These are phyloP conservation scores for Fragaria iinumae DNA, from an alignment of 306 rosid species.

Conservation along the genomic window DNA sequence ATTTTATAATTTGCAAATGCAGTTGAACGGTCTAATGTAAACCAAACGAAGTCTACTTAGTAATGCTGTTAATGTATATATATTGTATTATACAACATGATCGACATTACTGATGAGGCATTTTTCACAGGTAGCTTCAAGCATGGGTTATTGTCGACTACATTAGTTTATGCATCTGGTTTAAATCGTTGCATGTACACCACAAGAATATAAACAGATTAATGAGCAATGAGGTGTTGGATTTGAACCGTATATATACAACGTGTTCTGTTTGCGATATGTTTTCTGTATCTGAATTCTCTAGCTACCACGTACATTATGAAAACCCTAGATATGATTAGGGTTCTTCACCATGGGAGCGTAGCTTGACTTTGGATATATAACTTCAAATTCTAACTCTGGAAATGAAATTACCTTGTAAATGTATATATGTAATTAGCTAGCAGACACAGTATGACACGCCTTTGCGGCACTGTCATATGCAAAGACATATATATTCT, in stretches of 20 bases:
- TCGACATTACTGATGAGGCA: background rate
- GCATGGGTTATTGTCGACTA: background rate
- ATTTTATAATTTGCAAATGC: slow-evolving; percentile 17
- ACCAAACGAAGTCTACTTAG: slow-evolving; percentile 1
- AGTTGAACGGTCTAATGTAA: slow-evolving; percentile 10
- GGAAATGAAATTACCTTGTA: background rate
- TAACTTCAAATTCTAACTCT: background rate
- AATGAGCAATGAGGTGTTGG: slow-evolving; percentile 6
- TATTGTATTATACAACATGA: background rate
- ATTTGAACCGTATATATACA: background rate
- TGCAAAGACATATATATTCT: background rate
- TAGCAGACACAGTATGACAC: background rate
- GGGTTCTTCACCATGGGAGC: background rate
- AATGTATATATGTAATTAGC: background rate
- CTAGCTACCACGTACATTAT: background rate
- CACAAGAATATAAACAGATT: slow-evolving; percentile 3
- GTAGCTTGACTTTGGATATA: background rate
- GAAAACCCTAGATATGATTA: background rate
- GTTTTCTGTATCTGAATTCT: background rate
- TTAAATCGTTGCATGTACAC: slow-evolving; percentile 9
- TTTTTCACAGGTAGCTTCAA: slow-evolving; percentile 10
- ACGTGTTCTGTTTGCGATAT: background rate
- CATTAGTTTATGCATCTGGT: background rate
- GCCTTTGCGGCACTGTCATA: background rate
- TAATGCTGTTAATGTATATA: background rate